Percentiles rank a stretch among this genome's conserved stretches.
phyloP scores from a whole-genome alignment of 2,329 filamentous ascomycete genomes.

The Diaporthe longicolla region DNA sequence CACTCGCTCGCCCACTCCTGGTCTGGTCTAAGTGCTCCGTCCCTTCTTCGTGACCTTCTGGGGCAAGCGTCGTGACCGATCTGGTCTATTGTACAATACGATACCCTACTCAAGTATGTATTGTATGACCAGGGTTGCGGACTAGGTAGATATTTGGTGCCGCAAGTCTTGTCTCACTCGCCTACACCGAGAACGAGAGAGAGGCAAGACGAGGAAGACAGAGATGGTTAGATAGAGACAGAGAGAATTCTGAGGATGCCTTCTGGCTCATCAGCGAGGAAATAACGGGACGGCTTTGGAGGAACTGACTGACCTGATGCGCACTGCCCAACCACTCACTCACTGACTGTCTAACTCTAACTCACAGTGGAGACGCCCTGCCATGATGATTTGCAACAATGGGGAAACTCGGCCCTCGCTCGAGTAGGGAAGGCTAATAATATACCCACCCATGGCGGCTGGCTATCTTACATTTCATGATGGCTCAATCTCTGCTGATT shows the following conservation, averaged over 20 bases:
- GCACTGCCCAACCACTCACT: not conserved
- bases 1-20: not conserved
- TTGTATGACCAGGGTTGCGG: conserved; percentile 16
- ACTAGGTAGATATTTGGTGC: not conserved
- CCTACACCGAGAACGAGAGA: conserved; percentile 11
- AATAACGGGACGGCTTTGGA: not conserved
- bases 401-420: conserved; percentile 26
- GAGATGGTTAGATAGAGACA: not conserved
- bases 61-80: conserved; percentile 18
- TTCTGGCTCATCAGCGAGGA: not conserved
- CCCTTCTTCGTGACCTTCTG: not conserved
- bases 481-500: conserved; percentile 8
- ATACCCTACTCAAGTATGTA: not conserved
- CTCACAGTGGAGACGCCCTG: not conserved
- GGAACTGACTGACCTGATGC: not conserved
- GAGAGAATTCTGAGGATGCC: not conserved
- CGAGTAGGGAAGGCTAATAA: conserved; percentile 16
- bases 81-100: not conserved
- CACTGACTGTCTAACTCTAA: not conserved
- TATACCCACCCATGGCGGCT: conserved; percentile 3
- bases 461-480: not conserved
- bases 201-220: not conserved
- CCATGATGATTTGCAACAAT: conserved; percentile 29
- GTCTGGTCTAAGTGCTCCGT: conserved; percentile 1
- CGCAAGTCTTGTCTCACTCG: conserved; percentile 26